Percentiles rank a stretch among this genome's conserved stretches.
These are phyloP conservation scores for Corymbia maculata DNA, from an alignment of 345 rosid genomes.

Conservation along the genomic window DNA sequence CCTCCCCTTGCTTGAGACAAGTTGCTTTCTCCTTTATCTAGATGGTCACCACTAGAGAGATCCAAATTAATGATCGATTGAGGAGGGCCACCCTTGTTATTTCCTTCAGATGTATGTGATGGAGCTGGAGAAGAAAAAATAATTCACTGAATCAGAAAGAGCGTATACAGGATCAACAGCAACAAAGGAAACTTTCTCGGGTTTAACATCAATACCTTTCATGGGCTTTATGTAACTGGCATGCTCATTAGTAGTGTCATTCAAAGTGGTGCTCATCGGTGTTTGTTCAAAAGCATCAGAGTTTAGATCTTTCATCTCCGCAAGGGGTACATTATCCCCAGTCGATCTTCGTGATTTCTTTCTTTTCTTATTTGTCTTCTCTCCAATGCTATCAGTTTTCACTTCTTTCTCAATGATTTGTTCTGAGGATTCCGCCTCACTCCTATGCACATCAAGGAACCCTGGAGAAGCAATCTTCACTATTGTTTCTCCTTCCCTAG, in stretches of 20 bases:
- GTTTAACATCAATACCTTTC: background rate
- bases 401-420: background rate
- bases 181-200: background rate
- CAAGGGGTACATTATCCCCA: background rate
- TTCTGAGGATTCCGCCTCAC: background rate
- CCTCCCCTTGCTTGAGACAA: background rate
- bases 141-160: background rate
- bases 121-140: background rate
- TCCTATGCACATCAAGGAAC: background rate
- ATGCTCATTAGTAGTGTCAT: background rate
- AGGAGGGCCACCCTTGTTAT: background rate
- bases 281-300: background rate
- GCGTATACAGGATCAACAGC: background rate
- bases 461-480: background rate
- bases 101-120: slow-evolving; percentile 1
- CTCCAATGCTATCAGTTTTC: background rate
- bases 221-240: background rate
- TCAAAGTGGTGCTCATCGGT: background rate
- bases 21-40: background rate
- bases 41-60: background rate
- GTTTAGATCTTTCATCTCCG: background rate
- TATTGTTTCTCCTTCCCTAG: background rate
- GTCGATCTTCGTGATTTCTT: background rate
- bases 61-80: background rate
- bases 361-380: background rate